These are phyloP conservation scores for Thielaviopsis populi DNA, from an alignment of 2,329 filamentous ascomycete genomes.

Conservation along the genomic window DNA sequence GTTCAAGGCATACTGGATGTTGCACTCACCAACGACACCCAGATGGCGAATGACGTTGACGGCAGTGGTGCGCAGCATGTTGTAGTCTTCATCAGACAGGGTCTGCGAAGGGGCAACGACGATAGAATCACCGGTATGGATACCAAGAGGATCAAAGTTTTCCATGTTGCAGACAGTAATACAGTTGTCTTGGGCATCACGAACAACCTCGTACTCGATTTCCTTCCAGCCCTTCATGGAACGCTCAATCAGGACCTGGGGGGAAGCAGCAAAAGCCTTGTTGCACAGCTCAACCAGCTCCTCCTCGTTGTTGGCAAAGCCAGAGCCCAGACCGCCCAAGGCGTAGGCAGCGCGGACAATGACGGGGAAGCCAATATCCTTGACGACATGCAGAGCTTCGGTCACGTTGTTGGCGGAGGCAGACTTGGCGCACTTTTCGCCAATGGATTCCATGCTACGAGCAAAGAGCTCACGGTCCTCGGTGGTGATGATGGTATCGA, in stretches of 20 bases:
- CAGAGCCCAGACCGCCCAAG: constrained; percentile 84
- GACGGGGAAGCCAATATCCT: constrained; percentile 87
- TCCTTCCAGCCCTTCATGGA: constrained; percentile 99
- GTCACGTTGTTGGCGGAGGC: constrained; percentile 79
- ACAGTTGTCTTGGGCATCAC: constrained; percentile 91
- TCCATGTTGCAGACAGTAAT: constrained; percentile 99
- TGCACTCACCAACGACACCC: constrained; percentile 95
- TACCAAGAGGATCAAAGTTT: constrained; percentile 96
- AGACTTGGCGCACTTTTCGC: constrained; percentile 95
- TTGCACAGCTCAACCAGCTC: constrained; percentile 79
- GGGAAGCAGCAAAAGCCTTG: constrained; percentile 88
- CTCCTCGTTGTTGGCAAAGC: constrained; percentile 77
- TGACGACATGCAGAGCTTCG: constrained; percentile 76
- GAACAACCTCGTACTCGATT: constrained; percentile 96
- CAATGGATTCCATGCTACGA: constrained; percentile 94
- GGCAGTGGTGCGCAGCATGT: constrained; percentile 94
- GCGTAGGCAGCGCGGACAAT: constrained; percentile 96
- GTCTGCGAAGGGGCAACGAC: constrained; percentile 96
- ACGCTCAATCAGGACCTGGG: constrained; percentile 89
- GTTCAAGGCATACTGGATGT: constrained; percentile 96
- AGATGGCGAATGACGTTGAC: constrained; percentile 95
- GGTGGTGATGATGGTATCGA: constrained; percentile 95
- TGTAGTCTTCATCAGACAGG: constrained; percentile 93
- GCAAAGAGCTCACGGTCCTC: constrained; percentile 97
- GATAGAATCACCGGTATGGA: constrained; percentile 95